Base-by-base conservation (phyloP, 2,329 filamentous ascomycete species). In the Penicillium sp. region DNA sequence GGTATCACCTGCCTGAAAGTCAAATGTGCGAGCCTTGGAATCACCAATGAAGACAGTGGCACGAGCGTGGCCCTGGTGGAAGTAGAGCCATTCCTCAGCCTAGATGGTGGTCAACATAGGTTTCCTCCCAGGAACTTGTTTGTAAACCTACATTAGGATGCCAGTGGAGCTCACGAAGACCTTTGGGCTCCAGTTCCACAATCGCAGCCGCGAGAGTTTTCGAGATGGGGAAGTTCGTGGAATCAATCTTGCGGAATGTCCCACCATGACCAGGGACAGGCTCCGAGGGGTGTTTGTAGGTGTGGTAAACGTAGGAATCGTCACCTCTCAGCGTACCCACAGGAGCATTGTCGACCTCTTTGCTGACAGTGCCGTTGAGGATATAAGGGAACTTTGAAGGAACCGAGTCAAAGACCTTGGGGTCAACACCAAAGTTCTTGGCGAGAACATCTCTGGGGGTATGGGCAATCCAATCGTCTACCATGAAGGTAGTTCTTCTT, bases 71-170 rank as follows among this genome's bases (percentile, higher is more conserved):
- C 86, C 87, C 56, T 82, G 75, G 67, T 87, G 84, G 74, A 89
- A 89, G 72, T 88, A 89, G 2, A 89, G 71, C 86, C 87, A 89
- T 68, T 89, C 86, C 62, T 88, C 84, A 5, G 84, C 83, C 82
- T 86, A 11, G 14, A 14, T 8, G 37, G 10, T 7, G 11, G n/a
- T 31, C 11, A 45, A 16, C 8, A 19, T 4, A 1, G 9, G 10
- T 4, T 31, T 50, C n/a, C n/a, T 19, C n/a, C 11, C 16, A 35
- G 10, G 2, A 3, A 26, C 9, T 10, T 19, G 1, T n/a, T 2
- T 3, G 1, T 17, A 10, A 36, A 65, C 80, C 72, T 68, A 85
- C 83, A 64, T 85, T 88, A 1, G 85, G 86, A 67, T 88, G 85
- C 87, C 86, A 89, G 65, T 88, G 86, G 30, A 89, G 73, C 72